Base-by-base conservation (phyloP, 2,329 filamentous ascomycete genomes). In the Paraphoma sp. region DNA sequence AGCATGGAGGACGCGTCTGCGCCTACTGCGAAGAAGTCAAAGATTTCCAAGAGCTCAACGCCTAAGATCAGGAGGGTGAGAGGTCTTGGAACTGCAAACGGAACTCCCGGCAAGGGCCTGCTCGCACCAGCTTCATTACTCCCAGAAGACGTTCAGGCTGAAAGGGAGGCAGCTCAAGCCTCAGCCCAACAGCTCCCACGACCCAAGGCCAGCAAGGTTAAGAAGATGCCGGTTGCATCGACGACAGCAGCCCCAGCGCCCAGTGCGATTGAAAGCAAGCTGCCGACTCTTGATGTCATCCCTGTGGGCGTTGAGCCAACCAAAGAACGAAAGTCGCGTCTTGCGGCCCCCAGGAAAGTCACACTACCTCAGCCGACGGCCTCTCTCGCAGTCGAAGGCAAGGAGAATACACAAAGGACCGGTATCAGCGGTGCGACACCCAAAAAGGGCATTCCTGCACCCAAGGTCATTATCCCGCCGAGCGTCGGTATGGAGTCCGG, bases 91-190 rank as follows among this genome's bases (percentile, higher is more conserved):
- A 70, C 73, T 1, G 59, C 68, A 11, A 78, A 78, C 53, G 74
- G 76, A 2, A 75, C 74, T 9, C 76, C 77, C 17, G 74, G 69
- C 8, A 79, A 78, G 50, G 74, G 67, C 0, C 57, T 78, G 8
- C 57, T 76, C 1, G 60, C 65, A 1, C 65, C 70, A n/a, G 50
- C 62, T 3, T 68, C 68, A 17, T 53, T 76, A 3, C 65, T 76
- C 1, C 73, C 73, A 3, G 68, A 72, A 9, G 63, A 54, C 0
- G 56, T 73, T 3, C 59, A 62, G 29, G 66, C 70, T 36, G 68
- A 71, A 33, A 67, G 68, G 30, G 64, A 70, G 28, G 51, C 50
- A 8, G 40, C 46, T 4, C 23, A 47, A 60, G 14, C 56, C 31
- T 41, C 55, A 17, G 11, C 50, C 12, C 47, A 58, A n/a, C 65